Percentiles rank a stretch among this genome's conserved stretches.
phyloP scores from a whole-genome alignment of 805 yeast species.

The Pichia cephalocereana region DNA sequence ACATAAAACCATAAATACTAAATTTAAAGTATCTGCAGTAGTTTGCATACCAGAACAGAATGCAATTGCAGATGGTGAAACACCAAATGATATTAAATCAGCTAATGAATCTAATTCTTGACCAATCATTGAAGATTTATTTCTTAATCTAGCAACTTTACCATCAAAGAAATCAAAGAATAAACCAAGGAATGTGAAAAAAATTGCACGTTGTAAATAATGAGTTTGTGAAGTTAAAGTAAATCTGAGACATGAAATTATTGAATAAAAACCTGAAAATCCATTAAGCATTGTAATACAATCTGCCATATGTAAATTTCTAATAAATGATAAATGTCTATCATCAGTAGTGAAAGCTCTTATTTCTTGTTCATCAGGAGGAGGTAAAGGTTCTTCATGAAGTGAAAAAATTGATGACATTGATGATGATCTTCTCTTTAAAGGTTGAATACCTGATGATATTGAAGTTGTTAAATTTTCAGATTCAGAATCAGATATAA shows the following conservation, averaged over 20 bases:
- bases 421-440: slow-evolving; percentile 25
- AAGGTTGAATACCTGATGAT: neutral
- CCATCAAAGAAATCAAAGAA: slow-evolving; percentile 97
- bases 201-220: slow-evolving; percentile 80
- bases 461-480: slow-evolving; percentile 10
- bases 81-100: slow-evolving; percentile 89
- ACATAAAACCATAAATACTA: slow-evolving; percentile 82
- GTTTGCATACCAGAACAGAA: slow-evolving; percentile 86
- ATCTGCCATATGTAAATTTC: slow-evolving; percentile 91
- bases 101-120: slow-evolving; percentile 97
- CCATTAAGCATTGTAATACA: slow-evolving; percentile 92
- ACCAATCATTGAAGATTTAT: slow-evolving; percentile 88
- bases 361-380: slow-evolving; percentile 71
- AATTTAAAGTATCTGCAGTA: slow-evolving; percentile 65
- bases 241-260: slow-evolving; percentile 76
- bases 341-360: slow-evolving; percentile 72
- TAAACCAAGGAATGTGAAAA: slow-evolving; percentile 79
- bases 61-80: slow-evolving; percentile 90
- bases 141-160: slow-evolving; percentile 89
- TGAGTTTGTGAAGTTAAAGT: slow-evolving; percentile 59
- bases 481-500: slow-evolving; percentile 20
- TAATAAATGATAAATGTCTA: slow-evolving; percentile 77
- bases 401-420: slow-evolving; percentile 38
- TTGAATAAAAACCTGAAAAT: slow-evolving; percentile 85
- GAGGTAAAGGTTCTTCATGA: slow-evolving; percentile 54